Conservation (phyloP, 2,329 filamentous ascomycete species). For the Xylaria multiplex region DNA sequence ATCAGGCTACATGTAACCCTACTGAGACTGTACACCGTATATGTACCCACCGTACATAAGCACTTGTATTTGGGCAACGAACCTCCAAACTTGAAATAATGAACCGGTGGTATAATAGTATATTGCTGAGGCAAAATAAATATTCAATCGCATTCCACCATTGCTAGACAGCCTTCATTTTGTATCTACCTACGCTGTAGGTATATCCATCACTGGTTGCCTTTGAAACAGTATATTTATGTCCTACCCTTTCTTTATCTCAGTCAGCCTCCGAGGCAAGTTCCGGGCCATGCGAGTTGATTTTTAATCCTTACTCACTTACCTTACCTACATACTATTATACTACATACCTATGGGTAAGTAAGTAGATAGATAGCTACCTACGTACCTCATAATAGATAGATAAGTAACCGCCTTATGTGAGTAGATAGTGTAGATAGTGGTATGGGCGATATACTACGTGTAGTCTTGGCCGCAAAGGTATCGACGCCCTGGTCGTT, state of each 20-base stretch:
- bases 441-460: too few species aligned
- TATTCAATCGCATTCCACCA: slow-evolving; percentile 7
- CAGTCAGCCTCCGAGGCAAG: not conserved
- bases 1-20: not conserved
- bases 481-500: not conserved
- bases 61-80: not conserved
- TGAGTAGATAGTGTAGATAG: too few species aligned
- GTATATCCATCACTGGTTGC: not conserved
- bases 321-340: too few species aligned
- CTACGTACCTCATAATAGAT: too few species aligned
- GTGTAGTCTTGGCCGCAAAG: not conserved
- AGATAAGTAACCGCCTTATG: too few species aligned
- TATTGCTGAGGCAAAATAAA: slow-evolving; percentile 1
- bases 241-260: not conserved
- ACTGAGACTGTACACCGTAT: not conserved
- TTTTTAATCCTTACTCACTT: not conserved
- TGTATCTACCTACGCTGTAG: not conserved
- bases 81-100: not conserved
- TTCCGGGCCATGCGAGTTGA: not conserved
- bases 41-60: not conserved
- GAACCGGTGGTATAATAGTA: not conserved
- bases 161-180: not conserved
- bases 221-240: not conserved
- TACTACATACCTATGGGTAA: too few species aligned
- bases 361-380: too few species aligned